Base-by-base conservation (phyloP, 345 rosid species). In the Erysimum cheiranthoides region DNA sequence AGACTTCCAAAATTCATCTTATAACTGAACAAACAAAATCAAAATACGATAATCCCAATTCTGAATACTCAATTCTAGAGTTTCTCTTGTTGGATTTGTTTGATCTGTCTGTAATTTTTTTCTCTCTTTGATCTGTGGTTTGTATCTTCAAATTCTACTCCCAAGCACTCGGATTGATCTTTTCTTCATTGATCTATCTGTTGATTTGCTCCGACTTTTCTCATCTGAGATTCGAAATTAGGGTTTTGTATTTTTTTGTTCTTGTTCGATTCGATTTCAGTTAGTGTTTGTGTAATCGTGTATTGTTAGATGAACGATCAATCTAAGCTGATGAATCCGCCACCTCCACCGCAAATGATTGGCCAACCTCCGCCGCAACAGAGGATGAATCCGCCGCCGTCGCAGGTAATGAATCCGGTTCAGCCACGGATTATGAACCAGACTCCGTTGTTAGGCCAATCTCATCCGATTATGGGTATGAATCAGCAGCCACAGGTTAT, bases 271-370 rank as follows among this genome's bases (percentile, higher is more conserved):
- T 71, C 57, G 42, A 49, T 70, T 46, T 43, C 18, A 21, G 21
- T 72, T 12, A 47, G 60, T 73, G 71, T 60, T 50, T 50, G 34
- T 32, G 34, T 32, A 4, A 32, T 32, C 34, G 13, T 21, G 32
- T 76, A 13, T 63, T 27, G 58, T 39, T 43, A 39, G 54, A 88
- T 88, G 96, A 88, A 86, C 84, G 93, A 79, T 69, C 85, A 80
- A 66, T 71, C 83, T 6, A 86, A 66, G 83, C 75, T 83, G 76
- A 82, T 85, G 85, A 87, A 77, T 62, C 88, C 81, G 34, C 84
- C 79, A 34, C 81, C 82, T 25, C 84, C 69, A 71, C 79, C 73
- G 56, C 84, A 75, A 73, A 79, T 84, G 85, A 42, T 85, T 76
- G 76, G 67, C n/a, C 86, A 83, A 45, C 68, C 69, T 32, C 75